These are phyloP conservation scores for Cucumis hystrix DNA, from an alignment of 306 rosid genomes.

Conservation along the genomic window DNA sequence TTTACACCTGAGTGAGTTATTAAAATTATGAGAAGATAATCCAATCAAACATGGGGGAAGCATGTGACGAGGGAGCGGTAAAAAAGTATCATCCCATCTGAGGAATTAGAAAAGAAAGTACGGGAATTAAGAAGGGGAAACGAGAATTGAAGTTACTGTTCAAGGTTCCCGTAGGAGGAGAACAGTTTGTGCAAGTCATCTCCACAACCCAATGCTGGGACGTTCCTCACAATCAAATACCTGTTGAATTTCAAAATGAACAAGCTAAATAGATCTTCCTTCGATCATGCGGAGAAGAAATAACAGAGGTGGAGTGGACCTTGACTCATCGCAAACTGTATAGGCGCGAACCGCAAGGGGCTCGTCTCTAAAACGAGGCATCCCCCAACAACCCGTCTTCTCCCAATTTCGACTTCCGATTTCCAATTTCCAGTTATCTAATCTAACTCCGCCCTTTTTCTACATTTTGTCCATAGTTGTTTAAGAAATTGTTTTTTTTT, in stretches of 20 bases:
- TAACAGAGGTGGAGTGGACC: slow-evolving; percentile 15
- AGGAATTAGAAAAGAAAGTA: background rate
- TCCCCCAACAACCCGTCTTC: background rate
- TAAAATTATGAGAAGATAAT: background rate
- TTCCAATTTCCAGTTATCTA: background rate
- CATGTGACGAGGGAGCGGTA: background rate
- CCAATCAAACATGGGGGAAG: background rate
- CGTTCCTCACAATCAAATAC: slow-evolving; percentile 69
- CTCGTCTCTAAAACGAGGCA: slow-evolving; percentile 43
- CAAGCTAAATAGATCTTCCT: background rate
- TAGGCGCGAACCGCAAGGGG: slow-evolving; percentile 65
- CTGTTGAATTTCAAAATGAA: slow-evolving; percentile 16
- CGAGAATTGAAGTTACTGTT: slow-evolving; percentile 37
- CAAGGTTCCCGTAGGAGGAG: slow-evolving; percentile 64
- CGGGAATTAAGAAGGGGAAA: background rate
- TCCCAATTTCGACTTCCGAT: background rate
- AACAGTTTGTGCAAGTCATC: slow-evolving; percentile 55
- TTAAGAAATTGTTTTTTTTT: too few relatives aligned
- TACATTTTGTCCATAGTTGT: too few relatives aligned
- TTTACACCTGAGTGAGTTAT: slow-evolving; percentile 34
- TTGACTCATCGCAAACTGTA: slow-evolving; percentile 82
- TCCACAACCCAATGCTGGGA: slow-evolving; percentile 82
- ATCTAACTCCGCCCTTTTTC: too few relatives aligned
- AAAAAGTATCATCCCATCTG: background rate
- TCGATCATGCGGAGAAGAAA: background rate